Evolutionary conservation across 805 yeast genomes (phyloP).

Genomic region (Ogataea polymorpha): DNA sequence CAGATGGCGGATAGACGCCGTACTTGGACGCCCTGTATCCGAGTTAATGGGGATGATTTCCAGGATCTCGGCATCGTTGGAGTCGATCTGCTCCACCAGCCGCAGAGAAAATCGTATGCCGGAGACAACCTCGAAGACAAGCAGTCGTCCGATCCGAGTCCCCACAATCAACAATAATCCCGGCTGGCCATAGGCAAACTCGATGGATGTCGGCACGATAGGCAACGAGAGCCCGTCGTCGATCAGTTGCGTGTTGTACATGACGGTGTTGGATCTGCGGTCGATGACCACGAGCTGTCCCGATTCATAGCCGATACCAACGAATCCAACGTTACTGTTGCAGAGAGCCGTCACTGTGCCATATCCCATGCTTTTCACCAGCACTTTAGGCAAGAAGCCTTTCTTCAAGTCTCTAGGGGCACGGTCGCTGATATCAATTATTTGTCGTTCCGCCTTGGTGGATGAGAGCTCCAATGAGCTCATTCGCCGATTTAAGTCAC

Average conservation of each 20-base stretch:
- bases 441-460: conserved; percentile 26
- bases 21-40: conserved; percentile 59
- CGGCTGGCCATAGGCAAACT: conserved; percentile 68
- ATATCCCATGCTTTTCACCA: conserved; percentile 38
- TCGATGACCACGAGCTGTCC: conserved; percentile 79
- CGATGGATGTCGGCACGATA: conserved; percentile 53
- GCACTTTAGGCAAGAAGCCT: conserved; percentile 60
- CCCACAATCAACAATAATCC: conserved; percentile 67
- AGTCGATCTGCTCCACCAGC: conserved; percentile 44
- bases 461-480: conserved; percentile 31
- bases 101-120: conserved; percentile 61
- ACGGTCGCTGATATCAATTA: conserved; percentile 50
- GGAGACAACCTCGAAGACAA: conserved; percentile 65
- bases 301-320: conserved; percentile 69
- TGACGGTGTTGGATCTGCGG: conserved; percentile 60
- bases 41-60: conserved; percentile 57
- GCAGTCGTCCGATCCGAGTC: conserved; percentile 67
- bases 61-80: conserved; percentile 51
- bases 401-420: conserved; percentile 48
- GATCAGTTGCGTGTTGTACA: conserved; percentile 35
- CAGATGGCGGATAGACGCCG: conserved; percentile 59
- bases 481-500: conserved; percentile 22
- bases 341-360: conserved; percentile 58
- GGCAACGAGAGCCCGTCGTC: conserved; percentile 29
- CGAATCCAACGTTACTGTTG: conserved; percentile 78